Evolutionary conservation across 2,329 filamentous ascomycete genomes (phyloP).

Genomic region (Sclerotiophoma versabilis): DNA sequence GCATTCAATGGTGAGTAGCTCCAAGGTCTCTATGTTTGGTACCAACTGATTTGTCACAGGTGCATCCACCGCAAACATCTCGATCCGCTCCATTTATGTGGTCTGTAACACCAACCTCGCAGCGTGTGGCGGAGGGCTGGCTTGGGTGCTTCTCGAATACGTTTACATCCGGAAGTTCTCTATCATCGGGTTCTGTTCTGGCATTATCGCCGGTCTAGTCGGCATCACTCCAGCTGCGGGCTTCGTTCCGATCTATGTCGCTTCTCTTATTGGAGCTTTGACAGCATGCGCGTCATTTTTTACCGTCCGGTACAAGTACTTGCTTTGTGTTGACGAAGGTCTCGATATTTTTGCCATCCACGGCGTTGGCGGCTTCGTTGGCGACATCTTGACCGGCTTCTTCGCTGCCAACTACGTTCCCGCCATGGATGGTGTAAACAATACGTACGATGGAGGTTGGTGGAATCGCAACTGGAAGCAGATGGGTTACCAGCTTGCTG

Average conservation of each 20-base stretch:
- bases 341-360: constrained; percentile 68
- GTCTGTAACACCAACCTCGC: constrained; percentile 67
- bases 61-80: constrained; percentile 57
- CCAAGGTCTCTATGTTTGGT: not conserved
- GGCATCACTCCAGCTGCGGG: constrained; percentile 67
- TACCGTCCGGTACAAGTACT: constrained; percentile 56
- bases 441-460: constrained; percentile 58
- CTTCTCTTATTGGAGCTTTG: constrained; percentile 60
- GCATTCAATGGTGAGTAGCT: constrained; percentile 51
- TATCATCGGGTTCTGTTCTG: constrained; percentile 61
- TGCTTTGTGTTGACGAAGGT: constrained; percentile 63
- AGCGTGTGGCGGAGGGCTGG: constrained; percentile 61
- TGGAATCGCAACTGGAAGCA: constrained; percentile 62
- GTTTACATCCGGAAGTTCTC: constrained; percentile 58
- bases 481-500: constrained; percentile 65
- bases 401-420: constrained; percentile 61
- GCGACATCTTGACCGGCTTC: constrained; percentile 64
- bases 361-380: constrained; percentile 65
- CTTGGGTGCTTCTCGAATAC: constrained; percentile 63
- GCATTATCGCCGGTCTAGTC: constrained; percentile 64
- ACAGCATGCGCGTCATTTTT: constrained; percentile 59
- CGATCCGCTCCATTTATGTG: constrained; percentile 61
- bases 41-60: constrained; percentile 14
- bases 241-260: constrained; percentile 60
- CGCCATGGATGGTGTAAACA: constrained; percentile 60